Conservation (phyloP, 495 filamentous ascomycete genomes). For the Sordaria brevicollis region DNA sequence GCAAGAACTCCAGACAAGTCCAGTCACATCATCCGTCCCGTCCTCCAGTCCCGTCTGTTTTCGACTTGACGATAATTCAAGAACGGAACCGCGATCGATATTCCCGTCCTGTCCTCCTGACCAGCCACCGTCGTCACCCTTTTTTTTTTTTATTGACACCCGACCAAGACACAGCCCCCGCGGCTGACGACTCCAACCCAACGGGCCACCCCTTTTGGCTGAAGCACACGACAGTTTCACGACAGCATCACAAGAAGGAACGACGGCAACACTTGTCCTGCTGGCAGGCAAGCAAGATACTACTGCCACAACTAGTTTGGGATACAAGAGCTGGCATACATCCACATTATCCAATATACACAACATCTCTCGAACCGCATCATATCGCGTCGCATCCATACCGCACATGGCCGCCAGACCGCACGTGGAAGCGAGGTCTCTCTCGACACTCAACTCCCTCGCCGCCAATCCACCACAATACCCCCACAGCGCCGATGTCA, state of each 20-base stretch:
- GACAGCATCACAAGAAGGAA: not conserved
- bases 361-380: not conserved
- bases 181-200: not conserved
- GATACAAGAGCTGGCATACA: not conserved
- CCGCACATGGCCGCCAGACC: constrained; percentile 12
- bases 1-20: not conserved
- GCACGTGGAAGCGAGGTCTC: constrained; percentile 67
- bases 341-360: too few relatives aligned
- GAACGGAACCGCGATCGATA: not conserved
- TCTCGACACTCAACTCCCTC: constrained; percentile 67
- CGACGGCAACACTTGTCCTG: not conserved
- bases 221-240: not conserved
- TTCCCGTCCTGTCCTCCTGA: not conserved
- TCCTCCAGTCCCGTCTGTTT: not conserved
- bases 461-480: constrained; percentile 82
- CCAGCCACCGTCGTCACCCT: not conserved
- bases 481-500: constrained; percentile 56
- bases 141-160: not conserved
- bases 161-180: not conserved
- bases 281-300: not conserved
- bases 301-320: too few relatives aligned
- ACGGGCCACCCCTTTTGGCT: not conserved
- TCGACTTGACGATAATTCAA: not conserved
- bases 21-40: not conserved
- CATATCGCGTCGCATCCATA: not conserved